Conservation (phyloP, 495 filamentous ascomycete genomes). For the Annulohypoxylon bovei region DNA sequence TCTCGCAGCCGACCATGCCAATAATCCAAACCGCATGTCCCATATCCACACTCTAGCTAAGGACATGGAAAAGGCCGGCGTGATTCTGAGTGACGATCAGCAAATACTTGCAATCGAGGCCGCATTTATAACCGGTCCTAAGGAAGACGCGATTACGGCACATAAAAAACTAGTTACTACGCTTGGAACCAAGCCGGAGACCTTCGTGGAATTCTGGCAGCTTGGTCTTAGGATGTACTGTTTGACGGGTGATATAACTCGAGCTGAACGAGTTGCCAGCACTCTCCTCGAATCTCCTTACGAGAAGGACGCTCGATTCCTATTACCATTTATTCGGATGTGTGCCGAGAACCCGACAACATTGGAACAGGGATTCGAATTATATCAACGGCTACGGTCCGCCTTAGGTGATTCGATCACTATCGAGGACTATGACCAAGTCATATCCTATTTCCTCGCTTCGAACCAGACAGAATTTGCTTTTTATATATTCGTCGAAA, state of each 20-base stretch:
- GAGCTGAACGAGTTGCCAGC: slow-evolving; percentile 70
- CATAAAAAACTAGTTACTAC: slow-evolving; percentile 69
- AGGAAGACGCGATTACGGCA: slow-evolving; percentile 67
- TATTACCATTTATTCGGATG: slow-evolving; percentile 72
- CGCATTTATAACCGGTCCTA: slow-evolving; percentile 67
- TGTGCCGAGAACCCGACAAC: slow-evolving; percentile 48
- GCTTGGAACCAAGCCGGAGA: slow-evolving; percentile 62
- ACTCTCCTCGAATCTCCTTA: slow-evolving; percentile 64
- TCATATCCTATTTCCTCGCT: slow-evolving; percentile 70
- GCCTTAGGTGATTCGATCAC: slow-evolving; percentile 69
- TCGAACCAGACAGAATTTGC: slow-evolving; percentile 68
- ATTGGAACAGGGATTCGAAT: slow-evolving; percentile 68
- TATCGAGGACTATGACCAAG: slow-evolving; percentile 77
- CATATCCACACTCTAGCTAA: slow-evolving; percentile 68
- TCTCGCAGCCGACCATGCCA: slow-evolving; percentile 48
- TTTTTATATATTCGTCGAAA: slow-evolving; percentile 80
- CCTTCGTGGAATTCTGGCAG: slow-evolving; percentile 68
- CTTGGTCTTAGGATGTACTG: slow-evolving; percentile 76
- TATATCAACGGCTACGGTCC: slow-evolving; percentile 70
- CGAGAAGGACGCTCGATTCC: slow-evolving; percentile 62
- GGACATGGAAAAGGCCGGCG: slow-evolving; percentile 68
- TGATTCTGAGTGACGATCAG: slow-evolving; percentile 63
- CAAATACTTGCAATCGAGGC: slow-evolving; percentile 72
- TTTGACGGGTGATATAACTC: slow-evolving; percentile 66
- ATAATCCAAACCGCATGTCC: slow-evolving; percentile 63